A percentile compares a stretch with the other conserved stretches of the same genome.
Evolutionary conservation across 768 basidiomycete species (phyloP).

Genomic region (Hericium rajendrae): DNA sequence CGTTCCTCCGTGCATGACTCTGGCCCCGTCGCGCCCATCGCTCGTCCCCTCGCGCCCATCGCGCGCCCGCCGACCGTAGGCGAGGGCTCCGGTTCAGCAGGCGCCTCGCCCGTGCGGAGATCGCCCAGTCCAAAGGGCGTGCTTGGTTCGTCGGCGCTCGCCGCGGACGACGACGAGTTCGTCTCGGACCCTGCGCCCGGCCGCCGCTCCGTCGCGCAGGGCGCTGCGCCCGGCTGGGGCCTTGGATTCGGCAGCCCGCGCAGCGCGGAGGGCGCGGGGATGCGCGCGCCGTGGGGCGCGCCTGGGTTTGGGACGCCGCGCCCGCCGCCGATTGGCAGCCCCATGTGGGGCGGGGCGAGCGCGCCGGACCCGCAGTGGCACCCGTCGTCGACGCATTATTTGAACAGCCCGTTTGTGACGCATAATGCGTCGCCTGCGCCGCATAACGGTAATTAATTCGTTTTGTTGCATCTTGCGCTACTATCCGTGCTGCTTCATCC

Average conservation of each 20-base stretch:
- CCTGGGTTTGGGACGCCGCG: slow-evolving; percentile 13
- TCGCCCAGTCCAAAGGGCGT: slow-evolving; percentile 54
- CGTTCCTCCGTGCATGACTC: slow-evolving; percentile 42
- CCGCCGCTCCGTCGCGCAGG: slow-evolving; percentile 20
- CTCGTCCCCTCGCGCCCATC: slow-evolving; percentile 50
- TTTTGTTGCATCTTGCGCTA: no score
- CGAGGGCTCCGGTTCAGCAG: slow-evolving; percentile 41
- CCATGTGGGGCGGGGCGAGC: slow-evolving; percentile 11
- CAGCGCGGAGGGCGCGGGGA: background rate
- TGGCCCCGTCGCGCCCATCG: slow-evolving; percentile 15
- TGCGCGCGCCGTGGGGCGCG: slow-evolving; percentile 3
- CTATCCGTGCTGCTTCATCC: no score
- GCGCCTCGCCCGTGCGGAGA: slow-evolving; percentile 45
- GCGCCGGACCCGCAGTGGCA: slow-evolving; percentile 40
- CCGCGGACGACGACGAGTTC: slow-evolving; percentile 75
- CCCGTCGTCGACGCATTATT: slow-evolving; percentile 33
- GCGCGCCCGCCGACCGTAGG: slow-evolving; percentile 46
- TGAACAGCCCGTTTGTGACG: slow-evolving; percentile 36
- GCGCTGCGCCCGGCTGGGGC: background rate
- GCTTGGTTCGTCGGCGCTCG: slow-evolving; percentile 69
- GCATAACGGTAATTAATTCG: slow-evolving; percentile 19
- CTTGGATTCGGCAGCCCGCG: background rate
- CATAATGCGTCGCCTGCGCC: slow-evolving; percentile 46
- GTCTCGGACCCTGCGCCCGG: slow-evolving; percentile 39
- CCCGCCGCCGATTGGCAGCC: slow-evolving; percentile 13